Conservation (phyloP, 306 rosid genomes). For the Abrus pulchellus region DNA sequence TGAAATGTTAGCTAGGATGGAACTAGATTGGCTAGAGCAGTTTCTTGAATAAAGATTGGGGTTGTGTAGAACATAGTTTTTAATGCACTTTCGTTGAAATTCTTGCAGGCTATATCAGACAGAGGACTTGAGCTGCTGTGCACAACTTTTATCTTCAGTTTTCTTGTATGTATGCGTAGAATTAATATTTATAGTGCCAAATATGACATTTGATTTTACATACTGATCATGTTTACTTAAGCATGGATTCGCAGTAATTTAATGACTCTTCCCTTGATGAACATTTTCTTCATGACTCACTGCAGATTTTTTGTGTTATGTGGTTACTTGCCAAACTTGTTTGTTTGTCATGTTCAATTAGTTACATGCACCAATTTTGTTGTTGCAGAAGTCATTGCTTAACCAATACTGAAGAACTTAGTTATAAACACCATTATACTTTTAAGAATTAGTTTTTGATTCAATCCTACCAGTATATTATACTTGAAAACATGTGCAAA, state of each 20-base stretch:
- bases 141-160: constrained; percentile 79
- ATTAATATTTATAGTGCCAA: constrained; percentile 2
- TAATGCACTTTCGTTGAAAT: constrained; percentile 10
- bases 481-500: constrained; percentile 15
- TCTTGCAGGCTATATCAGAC: constrained; percentile 69
- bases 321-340: constrained; percentile 1
- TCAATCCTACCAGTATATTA: background rate
- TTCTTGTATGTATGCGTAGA: constrained; percentile 69
- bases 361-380: constrained; percentile 4
- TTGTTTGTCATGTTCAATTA: background rate
- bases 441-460: background rate
- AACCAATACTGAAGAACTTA: background rate
- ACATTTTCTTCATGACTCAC: constrained; percentile 1
- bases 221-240: background rate
- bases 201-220: constrained; percentile 22
- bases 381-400: constrained; percentile 1
- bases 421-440: background rate
- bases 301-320: constrained; percentile 21
- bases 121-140: constrained; percentile 90
- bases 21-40: background rate
- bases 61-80: constrained; percentile 11
- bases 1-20: background rate
- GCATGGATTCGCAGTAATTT: background rate
- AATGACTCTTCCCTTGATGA: background rate
- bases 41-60: constrained; percentile 21